Base-by-base conservation (phyloP, 2,329 filamentous ascomycete genomes). In the Sclerotinia glacialis region DNA sequence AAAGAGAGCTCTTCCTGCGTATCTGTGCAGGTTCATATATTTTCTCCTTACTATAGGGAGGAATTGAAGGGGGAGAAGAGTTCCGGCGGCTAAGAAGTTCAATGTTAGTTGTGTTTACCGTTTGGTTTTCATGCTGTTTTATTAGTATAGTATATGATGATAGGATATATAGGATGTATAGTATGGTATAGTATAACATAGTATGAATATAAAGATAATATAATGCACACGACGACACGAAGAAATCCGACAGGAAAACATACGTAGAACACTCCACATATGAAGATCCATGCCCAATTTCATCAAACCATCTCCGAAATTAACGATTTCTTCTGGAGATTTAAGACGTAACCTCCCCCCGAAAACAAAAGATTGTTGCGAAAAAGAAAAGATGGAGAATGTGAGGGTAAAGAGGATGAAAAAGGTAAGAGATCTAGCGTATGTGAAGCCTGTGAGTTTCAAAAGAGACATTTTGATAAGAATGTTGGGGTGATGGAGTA, bases 201-300 rank as follows among this genome's bases (percentile, higher is more conserved):
- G 12, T 6, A 18, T 18, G 14, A 26, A 5, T n/a, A 23, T 18
- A 12, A 26, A 37, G 14, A 26, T 3, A 23, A 5, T 11, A 26
- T 2, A 60, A 26, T 49, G 18, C 16, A 2, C 8, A 23, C 5
- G 6, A 23, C 47, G 4, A 1, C 16, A 34, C n/a, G 2, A 47
- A 47, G 12, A 47, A 16, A 14, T 23, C 2, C 8, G 7, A 5
- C 16, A 18, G 42, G 16, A 21, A 37, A 18, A 23, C 61, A 44
- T 55, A 64, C 61, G 61, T 64, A 64, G 46, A 46, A 64, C 61
- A 46, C 61, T 64, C 61, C 61, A 55, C 23, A 46, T 5, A 55
- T 64, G 61, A 18, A 64, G 2, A 12, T 64, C 37, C 47, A 55
- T 64, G 18, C n/a, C 47, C 47, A 64, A 46, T 26, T 21, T 34